Conservation (phyloP, 768 basidiomycete species). For the Gloeostereum incarnatum region DNA sequence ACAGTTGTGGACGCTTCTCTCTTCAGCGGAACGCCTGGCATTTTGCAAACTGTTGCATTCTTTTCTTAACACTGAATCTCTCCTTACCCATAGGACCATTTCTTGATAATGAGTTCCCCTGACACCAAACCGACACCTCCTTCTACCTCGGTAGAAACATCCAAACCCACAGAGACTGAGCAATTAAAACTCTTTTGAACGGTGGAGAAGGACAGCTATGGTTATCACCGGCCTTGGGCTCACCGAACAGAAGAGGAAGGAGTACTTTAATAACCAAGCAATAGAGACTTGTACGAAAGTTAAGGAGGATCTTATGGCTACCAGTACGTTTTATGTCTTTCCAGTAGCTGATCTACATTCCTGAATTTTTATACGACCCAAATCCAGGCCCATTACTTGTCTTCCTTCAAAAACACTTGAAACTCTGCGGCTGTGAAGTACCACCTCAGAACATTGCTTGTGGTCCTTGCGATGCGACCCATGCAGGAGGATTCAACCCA, state of each 20-base stretch:
- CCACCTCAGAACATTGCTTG: conserved; percentile 72
- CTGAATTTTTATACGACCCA: conserved; percentile 4
- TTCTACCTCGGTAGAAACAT: too few relatives aligned
- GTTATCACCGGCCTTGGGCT: conserved; percentile 40
- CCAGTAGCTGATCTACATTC: conserved; percentile 6
- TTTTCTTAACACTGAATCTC: too few relatives aligned
- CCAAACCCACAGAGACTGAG: too few relatives aligned
- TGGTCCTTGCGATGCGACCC: conserved; percentile 64
- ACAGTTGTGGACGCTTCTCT: too few relatives aligned
- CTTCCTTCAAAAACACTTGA: conserved; percentile 91
- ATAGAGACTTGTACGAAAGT: conserved; percentile 53
- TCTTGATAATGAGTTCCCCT: too few relatives aligned
- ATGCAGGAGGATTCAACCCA: conserved; percentile 77
- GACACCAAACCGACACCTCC: too few relatives aligned
- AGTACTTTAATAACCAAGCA: conserved; percentile 25
- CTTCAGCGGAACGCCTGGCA: too few relatives aligned
- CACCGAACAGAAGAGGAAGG: conserved; percentile 33
- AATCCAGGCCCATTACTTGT: conserved; percentile 69
- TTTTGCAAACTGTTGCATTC: too few relatives aligned
- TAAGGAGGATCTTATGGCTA: conserved; percentile 58
- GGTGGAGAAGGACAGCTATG: conserved; percentile 38
- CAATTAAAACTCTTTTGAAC: conserved; percentile 31
- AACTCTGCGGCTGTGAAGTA: conserved; percentile 62
- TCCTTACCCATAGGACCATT: too few relatives aligned
- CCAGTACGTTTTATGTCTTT: conserved; percentile 39